A percentile compares a stretch with the other conserved stretches of the same genome.
phyloP scores from a whole-genome alignment of 1,284 basidiomycete species.

The Trichosporon faecale region DNA sequence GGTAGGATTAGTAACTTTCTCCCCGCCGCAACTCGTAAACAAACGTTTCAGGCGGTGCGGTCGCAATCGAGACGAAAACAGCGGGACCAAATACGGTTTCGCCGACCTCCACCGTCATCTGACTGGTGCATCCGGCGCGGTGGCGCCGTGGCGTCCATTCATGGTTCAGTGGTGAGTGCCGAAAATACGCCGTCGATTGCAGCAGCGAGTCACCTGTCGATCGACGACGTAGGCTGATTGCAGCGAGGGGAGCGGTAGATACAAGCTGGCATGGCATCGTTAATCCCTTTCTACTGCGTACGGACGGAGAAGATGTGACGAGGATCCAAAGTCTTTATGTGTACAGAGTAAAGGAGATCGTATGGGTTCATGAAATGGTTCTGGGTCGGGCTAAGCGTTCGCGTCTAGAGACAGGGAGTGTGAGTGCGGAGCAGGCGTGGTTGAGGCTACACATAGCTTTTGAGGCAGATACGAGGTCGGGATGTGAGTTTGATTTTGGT shows the following conservation, averaged over 20 bases:
- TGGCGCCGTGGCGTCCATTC: not conserved
- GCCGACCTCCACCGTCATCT: not conserved
- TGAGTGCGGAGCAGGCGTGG: not conserved
- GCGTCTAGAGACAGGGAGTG: not conserved
- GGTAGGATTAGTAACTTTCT: not conserved
- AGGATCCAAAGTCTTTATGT: not conserved
- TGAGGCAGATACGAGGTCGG: not conserved
- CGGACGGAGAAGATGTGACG: not conserved
- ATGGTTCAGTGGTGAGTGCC: not conserved
- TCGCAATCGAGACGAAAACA: constrained; percentile 5
- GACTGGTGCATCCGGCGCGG: not conserved
- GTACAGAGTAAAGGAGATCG: not conserved
- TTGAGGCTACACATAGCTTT: not conserved
- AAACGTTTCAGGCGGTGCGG: constrained; percentile 6
- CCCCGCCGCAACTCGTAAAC: constrained; percentile 3
- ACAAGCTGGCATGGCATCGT: not conserved
- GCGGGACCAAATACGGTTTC: constrained; percentile 1
- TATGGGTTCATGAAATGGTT: not conserved
- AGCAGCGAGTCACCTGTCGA: not conserved
- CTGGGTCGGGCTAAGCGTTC: not conserved
- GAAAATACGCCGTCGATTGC: not conserved
- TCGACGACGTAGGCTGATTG: not conserved
- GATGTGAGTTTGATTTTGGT: not conserved
- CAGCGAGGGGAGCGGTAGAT: not conserved
- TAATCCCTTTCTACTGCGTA: not conserved